Evolutionary conservation across 2,329 filamentous ascomycete species (phyloP).

Genomic region (Fusarium paranaense): DNA sequence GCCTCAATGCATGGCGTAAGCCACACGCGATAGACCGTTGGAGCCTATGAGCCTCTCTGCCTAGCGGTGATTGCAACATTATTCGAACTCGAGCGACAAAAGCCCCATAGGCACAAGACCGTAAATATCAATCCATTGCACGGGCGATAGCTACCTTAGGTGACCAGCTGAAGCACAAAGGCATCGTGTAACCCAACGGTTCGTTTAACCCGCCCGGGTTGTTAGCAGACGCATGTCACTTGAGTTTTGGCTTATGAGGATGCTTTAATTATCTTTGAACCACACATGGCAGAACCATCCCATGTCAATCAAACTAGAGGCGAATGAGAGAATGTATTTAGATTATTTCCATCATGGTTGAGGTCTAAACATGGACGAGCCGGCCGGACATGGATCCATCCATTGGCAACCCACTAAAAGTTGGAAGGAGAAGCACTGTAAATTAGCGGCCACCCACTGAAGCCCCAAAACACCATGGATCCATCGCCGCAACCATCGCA

Average conservation of each 20-base stretch:
- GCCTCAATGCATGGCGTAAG: slow-evolving; percentile 3
- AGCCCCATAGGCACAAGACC: not conserved
- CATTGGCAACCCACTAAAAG: not conserved
- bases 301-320: not conserved
- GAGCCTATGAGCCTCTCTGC: not conserved
- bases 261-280: too few relatives aligned
- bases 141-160: not conserved
- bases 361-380: not conserved
- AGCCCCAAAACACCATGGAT: slow-evolving; percentile 10
- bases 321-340: not conserved
- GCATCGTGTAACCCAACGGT: not conserved
- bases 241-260: not conserved
- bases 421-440: not conserved
- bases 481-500: not conserved
- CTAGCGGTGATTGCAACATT: not conserved
- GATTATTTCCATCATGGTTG: not conserved
- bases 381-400: not conserved
- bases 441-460: slow-evolving; percentile 2
- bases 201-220: not conserved
- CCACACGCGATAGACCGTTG: not conserved
- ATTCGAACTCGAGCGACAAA: not conserved
- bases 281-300: not conserved
- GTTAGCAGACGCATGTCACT: not conserved
- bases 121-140: not conserved
- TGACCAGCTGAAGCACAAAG: not conserved